These are phyloP conservation scores for Rostrohypoxylon terebratum DNA, from an alignment of 495 filamentous ascomycete genomes.

Conservation along the genomic window DNA sequence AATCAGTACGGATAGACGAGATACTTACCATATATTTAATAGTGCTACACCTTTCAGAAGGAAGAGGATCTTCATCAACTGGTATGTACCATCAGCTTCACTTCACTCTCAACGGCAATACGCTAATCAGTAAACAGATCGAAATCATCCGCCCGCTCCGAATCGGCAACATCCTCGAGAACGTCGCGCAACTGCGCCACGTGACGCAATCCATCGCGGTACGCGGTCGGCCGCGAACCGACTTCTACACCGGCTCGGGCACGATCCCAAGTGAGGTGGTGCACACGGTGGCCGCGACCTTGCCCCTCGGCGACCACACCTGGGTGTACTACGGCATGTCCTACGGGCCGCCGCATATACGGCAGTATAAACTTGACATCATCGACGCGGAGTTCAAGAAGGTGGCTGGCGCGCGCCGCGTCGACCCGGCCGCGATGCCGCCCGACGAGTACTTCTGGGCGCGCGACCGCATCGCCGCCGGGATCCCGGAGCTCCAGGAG, in stretches of 20 bases:
- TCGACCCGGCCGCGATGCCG: slow-evolving; percentile 50
- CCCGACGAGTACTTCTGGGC: slow-evolving; percentile 53
- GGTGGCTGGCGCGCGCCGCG: slow-evolving; percentile 53
- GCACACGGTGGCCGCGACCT: slow-evolving; percentile 52
- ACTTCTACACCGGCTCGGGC: slow-evolving; percentile 57
- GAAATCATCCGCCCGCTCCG: slow-evolving; percentile 65
- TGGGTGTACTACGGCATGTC: slow-evolving; percentile 66
- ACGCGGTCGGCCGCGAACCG: slow-evolving; percentile 56
- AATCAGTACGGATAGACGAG: background rate
- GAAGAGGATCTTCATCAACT: slow-evolving; percentile 62
- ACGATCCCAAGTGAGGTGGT: slow-evolving; percentile 55
- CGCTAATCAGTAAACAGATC: slow-evolving; percentile 41
- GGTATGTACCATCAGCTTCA: slow-evolving; percentile 29
- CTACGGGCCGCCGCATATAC: slow-evolving; percentile 53
- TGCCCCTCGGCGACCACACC: slow-evolving; percentile 56
- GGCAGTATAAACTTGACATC: slow-evolving; percentile 48
- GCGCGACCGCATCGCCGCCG: slow-evolving; percentile 54
- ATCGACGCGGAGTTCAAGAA: slow-evolving; percentile 56
- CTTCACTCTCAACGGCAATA: background rate
- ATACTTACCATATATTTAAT: slow-evolving; percentile 10
- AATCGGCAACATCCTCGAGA: slow-evolving; percentile 64
- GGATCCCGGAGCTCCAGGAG: slow-evolving; percentile 60
- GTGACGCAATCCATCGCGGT: slow-evolving; percentile 63
- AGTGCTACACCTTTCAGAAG: slow-evolving; percentile 62
- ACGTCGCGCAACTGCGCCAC: slow-evolving; percentile 67